Base-by-base conservation (phyloP, 129 eudicot genomes). In the Escallonia rubra region DNA sequence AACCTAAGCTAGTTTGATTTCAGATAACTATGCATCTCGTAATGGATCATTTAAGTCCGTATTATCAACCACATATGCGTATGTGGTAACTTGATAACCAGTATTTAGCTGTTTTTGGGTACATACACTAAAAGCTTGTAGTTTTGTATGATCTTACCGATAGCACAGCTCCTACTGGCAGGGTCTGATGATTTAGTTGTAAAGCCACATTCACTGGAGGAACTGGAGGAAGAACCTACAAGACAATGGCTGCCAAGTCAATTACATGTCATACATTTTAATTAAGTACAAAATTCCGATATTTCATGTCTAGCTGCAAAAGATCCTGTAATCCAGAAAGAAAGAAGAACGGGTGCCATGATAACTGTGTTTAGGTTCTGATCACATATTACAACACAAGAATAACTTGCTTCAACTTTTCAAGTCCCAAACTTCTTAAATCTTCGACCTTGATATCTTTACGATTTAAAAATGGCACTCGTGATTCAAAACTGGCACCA, bases 171-270 rank as follows among this genome's bases (percentile, higher is more conserved):
- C 99, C 99, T 39, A 89, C 88, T 12, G 97, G 97, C 61, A 73
- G 77, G 44, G 84, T 89, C 56, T 89, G 77, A 64, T 94, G 99
- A 77, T 76, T 83, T 34, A 97, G 90, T 65, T 78, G 70, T 44
- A 94, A 75, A 16, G 85, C 82, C 64, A 81, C 96, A 56, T 59
- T 80, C 62, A 94, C 96, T 0, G 85, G 68, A 69, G 93, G 87
- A 50, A 94, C 93, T 0, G 88, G 90, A 54, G 97, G 99, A 60
- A 90, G 97, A 70, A 72, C 90, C 99, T 94, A 81, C 65, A 69
- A 54, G 51, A 4, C 4, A 6, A 70, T 54, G 59, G 13, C 46
- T 44, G 12, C 59, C 39, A 9, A 45, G 7, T 42, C 9, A 75
- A 40, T 55, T 8, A 64, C 45, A n/a, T 44, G 58, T 13, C 64